phyloP scores from a whole-genome alignment of 495 filamentous ascomycete genomes.

The Tricharina praecox region DNA sequence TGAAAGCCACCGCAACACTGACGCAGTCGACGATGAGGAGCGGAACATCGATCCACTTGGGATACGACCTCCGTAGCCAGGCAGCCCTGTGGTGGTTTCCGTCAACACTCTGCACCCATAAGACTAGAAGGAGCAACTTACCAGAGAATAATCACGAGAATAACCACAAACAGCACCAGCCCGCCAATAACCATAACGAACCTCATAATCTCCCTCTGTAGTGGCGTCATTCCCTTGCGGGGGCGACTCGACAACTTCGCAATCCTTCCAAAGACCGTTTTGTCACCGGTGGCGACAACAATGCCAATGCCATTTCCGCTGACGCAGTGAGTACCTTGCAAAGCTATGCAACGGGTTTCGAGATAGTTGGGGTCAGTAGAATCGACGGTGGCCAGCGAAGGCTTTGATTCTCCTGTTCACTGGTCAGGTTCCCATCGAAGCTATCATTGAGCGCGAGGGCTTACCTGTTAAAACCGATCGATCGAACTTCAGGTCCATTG shows the following conservation, averaged over 20 bases:
- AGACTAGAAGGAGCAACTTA: conserved; percentile 29
- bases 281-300: conserved; percentile 43
- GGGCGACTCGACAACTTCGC: conserved; percentile 48
- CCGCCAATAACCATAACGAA: conserved; percentile 49
- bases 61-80: conserved; percentile 44
- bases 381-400: conserved; percentile 42
- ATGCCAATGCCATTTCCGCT: conserved; percentile 48
- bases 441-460: neutral
- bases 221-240: conserved; percentile 42
- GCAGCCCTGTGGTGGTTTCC: conserved; percentile 34
- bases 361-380: conserved; percentile 53
- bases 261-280: conserved; percentile 51
- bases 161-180: conserved; percentile 39
- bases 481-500: conserved; percentile 53
- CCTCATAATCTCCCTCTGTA: conserved; percentile 49
- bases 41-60: conserved; percentile 49
- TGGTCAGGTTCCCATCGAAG: conserved; percentile 3
- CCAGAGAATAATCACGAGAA: conserved; percentile 43
- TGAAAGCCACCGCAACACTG: conserved; percentile 53
- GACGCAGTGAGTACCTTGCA: conserved; percentile 54
- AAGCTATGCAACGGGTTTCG: conserved; percentile 53
- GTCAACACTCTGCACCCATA: neutral
- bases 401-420: conserved; percentile 40
- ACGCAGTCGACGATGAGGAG: conserved; percentile 50
- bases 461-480: conserved; percentile 51